Conservation (phyloP, 768 basidiomycete genomes). For the Favolaschia claudopus region DNA sequence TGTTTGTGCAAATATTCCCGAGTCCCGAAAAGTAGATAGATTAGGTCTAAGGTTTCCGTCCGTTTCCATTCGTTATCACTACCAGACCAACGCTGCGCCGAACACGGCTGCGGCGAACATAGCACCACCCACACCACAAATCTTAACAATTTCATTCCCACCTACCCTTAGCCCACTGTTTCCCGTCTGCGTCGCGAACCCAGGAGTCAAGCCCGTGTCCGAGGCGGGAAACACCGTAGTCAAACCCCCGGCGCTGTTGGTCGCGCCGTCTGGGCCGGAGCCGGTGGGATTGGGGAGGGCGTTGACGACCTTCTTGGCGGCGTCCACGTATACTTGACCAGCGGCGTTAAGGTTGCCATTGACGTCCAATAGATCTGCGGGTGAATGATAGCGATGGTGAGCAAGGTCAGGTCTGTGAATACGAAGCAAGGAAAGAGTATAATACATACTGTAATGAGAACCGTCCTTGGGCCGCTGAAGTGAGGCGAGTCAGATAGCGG, state of each 20-base stretch:
- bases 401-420: too few relatives aligned
- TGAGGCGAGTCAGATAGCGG: neutral
- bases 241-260: slow-evolving; percentile 15
- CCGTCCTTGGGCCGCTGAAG: slow-evolving; percentile 50
- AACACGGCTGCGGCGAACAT: slow-evolving; percentile 2
- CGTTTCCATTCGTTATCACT: neutral
- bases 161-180: slow-evolving; percentile 14
- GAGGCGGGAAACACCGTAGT: slow-evolving; percentile 17
- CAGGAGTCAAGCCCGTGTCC: slow-evolving; percentile 20
- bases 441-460: slow-evolving; percentile 50
- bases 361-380: slow-evolving; percentile 49
- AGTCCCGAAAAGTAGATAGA: neutral
- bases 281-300: slow-evolving; percentile 29
- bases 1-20: slow-evolving; percentile 9
- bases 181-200: slow-evolving; percentile 16
- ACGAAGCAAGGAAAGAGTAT: neutral
- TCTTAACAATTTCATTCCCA: neutral
- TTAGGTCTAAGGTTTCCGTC: slow-evolving; percentile 2
- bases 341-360: slow-evolving; percentile 54
- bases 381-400: neutral
- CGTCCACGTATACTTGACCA: slow-evolving; percentile 53
- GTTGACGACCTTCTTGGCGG: slow-evolving; percentile 46
- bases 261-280: slow-evolving; percentile 3
- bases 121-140: neutral
- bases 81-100: slow-evolving; percentile 15